Base-by-base conservation (phyloP, 306 rosid species). In the Lotus japonicus region DNA sequence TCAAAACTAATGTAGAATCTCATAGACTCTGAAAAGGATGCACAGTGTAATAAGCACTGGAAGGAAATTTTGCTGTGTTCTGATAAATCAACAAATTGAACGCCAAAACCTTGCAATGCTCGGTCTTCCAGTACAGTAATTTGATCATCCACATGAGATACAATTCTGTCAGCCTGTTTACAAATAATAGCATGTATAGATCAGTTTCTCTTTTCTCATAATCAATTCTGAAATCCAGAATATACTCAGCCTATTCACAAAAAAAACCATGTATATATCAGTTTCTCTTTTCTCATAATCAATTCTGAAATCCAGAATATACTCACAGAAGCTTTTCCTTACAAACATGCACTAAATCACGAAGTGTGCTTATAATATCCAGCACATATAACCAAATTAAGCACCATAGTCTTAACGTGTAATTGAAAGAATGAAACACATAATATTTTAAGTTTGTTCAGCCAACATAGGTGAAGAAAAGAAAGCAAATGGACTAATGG, bases 21-120 rank as follows among this genome's bases (percentile, higher is more conserved):
- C 56, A 9, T 18, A 39, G 54, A 31, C 63, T 42, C 31, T 13
- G 15, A 6, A 9, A 2, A 2, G 18, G 49, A 33, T 76, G 21
- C 51, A 53, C 53, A 44, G 26, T 13, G 33, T 21, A 55, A 63
- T 62, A 33, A 38, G 28, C 5, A 45, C 5, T 9, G 33, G 2
- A 14, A 7, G 60, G 7, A 62, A 10, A 36, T 31, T 48, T 64
- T 52, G 58, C 59, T 38, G 61, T 39, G 68, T 62, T 70, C 42
- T 38, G 28, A 46, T 35, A 55, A 31, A 63, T 69, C 66, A 68
- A 52, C 28, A 46, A 71, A 65, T 18, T 33, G 36, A 72, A 35
- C 17, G 15, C 14, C 23, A 11, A 56, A 28, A 51, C 18, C 50
- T 43, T 66, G 19, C 48, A 51, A 51, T 33, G 48, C 59, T 44